Conservation (phyloP, 108 stramenopile species). For the Cyclostephanos invisitatus region DNA sequence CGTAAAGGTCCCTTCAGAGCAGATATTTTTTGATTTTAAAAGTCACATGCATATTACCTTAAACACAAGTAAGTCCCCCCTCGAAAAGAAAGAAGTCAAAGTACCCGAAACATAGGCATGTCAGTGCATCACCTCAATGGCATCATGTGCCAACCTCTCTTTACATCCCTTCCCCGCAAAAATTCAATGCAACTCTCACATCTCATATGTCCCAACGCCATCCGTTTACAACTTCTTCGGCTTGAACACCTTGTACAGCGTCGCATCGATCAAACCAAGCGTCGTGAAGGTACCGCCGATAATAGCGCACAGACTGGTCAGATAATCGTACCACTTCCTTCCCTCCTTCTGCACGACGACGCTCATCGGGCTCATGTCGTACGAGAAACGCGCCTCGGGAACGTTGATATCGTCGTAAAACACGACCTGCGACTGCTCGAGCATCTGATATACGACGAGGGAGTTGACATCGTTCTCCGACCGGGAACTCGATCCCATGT, state of each 20-base stretch:
- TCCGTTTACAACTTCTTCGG: slow-evolving; percentile 74
- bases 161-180: no score
- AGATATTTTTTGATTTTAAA: no score
- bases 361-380: slow-evolving; percentile 93
- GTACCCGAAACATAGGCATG: no score
- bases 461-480: slow-evolving; percentile 48
- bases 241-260: slow-evolving; percentile 94
- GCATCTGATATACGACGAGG: slow-evolving; percentile 81
- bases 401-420: slow-evolving; percentile 84
- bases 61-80: no score
- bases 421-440: slow-evolving; percentile 90
- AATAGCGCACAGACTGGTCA: slow-evolving; percentile 95
- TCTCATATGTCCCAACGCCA: background rate
- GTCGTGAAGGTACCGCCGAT: slow-evolving; percentile 98
- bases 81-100: no score
- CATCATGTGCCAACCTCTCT: no score
- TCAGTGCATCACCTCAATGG: no score
- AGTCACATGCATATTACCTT: no score
- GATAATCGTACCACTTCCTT: slow-evolving; percentile 95
- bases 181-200: background rate
- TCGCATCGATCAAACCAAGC: slow-evolving; percentile 92
- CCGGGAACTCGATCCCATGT: slow-evolving; percentile 55
- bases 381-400: slow-evolving; percentile 89
- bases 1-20: no score
- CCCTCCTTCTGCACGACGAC: slow-evolving; percentile 86